Evolutionary conservation across 768 basidiomycete genomes (phyloP), one percentile per base, ranked within the genome.

Genomic region (Mycena galopus): DNA sequence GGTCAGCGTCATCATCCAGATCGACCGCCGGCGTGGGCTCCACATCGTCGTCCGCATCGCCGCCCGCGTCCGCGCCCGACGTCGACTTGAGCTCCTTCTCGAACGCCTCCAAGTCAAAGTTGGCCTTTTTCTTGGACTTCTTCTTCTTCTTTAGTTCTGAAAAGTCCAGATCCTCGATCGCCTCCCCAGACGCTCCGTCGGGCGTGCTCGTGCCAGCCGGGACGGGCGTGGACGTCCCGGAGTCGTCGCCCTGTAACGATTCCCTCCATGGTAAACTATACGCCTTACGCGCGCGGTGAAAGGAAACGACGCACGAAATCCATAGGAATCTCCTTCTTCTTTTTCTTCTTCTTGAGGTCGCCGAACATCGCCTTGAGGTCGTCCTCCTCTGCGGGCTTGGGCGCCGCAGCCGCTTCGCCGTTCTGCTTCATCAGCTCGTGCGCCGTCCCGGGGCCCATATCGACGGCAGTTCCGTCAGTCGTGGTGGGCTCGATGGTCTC

Each of bases 101-200:
- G 77, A 98, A 97, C 1, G 95, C 96, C 79, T 97, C 96, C 77
- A 97, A 85, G 80, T 96, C 95, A 63, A 94, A 92, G 2, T 94
- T 91, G 23, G 93, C 89, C 85, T 97, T 98, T 86, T 97, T 97
- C 84, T 92, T 92, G 71, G 88, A 87, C 79, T 96, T 96, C 85
- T 96, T 97, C 87, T 97, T 97, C 88, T 96, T 97, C 86, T 98
- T 98, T 81, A 98, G 87, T 80, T 98, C 97, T 9, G 94, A 95
- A 81, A 98, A 98, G 84, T 96, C 95, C 69, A 97, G 87, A 77
- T 96, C 96, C 72, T 94, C 95, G 14, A 89, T 85, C 67, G 87
- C 85, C n/a, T 86, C 82, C 10, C 86, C 81, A 63, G 82, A 81
- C 42, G 88, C 86, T 29, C 79, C 85, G 58, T 82, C 77, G 57